These are phyloP conservation scores for Apiospora aurea DNA, from an alignment of 2,329 filamentous ascomycete species.

Conservation along the genomic window DNA sequence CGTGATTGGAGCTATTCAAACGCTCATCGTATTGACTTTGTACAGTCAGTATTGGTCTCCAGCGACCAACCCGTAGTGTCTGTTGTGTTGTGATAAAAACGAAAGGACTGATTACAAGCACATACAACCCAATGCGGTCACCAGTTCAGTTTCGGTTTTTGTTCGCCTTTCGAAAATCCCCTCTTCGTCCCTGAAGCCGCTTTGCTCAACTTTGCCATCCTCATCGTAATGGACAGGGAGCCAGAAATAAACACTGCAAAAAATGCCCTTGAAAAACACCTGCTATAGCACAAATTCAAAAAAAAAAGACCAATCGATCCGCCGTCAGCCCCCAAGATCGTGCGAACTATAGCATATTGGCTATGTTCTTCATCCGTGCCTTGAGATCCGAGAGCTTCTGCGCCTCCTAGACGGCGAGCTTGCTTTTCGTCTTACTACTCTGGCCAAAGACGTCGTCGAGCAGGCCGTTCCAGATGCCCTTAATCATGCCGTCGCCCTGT, in stretches of 20 bases:
- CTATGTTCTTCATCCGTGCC: neutral
- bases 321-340: neutral
- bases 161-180: neutral
- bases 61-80: conserved; percentile 1
- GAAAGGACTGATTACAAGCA: conserved; percentile 21
- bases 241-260: neutral
- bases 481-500: conserved; percentile 18
- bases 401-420: conserved; percentile 10
- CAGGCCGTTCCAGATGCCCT: conserved; percentile 17
- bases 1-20: conserved; percentile 11
- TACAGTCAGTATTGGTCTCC: conserved; percentile 18
- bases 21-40: conserved; percentile 3
- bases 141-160: conserved; percentile 15
- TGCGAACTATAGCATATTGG: conserved; percentile 4
- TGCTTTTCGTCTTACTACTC: conserved; percentile 23
- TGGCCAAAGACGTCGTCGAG: conserved; percentile 29
- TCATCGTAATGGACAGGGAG: conserved; percentile 1
- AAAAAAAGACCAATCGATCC: neutral
- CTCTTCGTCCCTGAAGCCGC: conserved; percentile 5
- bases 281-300: conserved; percentile 1
- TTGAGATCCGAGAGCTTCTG: conserved; percentile 11
- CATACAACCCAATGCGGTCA: conserved; percentile 8
- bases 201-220: neutral
- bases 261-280: neutral
- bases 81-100: neutral